These are phyloP conservation scores for Apophysomyces trapeziformis DNA, from an alignment of 371 early-diverging fungal species.

Conservation along the genomic window DNA sequence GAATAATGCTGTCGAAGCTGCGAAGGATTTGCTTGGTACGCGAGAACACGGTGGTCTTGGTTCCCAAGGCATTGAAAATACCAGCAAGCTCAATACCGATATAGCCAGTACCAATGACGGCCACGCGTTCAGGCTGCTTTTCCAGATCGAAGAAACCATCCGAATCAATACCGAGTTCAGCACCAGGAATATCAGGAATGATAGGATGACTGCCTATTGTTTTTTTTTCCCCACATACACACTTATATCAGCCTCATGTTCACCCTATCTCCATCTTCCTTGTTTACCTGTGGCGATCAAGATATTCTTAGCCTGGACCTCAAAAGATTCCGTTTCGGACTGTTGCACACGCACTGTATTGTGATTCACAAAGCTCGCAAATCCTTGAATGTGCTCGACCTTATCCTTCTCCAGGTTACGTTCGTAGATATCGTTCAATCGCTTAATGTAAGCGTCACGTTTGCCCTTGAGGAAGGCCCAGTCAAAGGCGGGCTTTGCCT, in stretches of 20 bases:
- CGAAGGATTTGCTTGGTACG: conserved; percentile 88
- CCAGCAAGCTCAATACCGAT: conserved; percentile 98
- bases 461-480: conserved; percentile 82
- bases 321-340: conserved; percentile 32
- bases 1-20: conserved; percentile 89
- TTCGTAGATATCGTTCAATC: conserved; percentile 96
- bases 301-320: conserved; percentile 80
- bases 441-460: conserved; percentile 95
- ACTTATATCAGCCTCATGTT: not conserved
- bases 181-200: conserved; percentile 81
- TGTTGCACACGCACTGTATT: conserved; percentile 77
- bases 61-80: conserved; percentile 88
- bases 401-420: conserved; percentile 86
- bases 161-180: conserved; percentile 86
- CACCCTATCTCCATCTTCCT: not conserved
- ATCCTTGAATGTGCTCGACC: conserved; percentile 84
- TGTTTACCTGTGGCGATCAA: conserved; percentile 84
- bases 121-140: conserved; percentile 89
- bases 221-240: not conserved
- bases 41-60: conserved; percentile 87
- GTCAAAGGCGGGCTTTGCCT: conserved; percentile 57
- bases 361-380: conserved; percentile 80
- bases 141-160: conserved; percentile 98
- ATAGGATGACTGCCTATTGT: conserved; percentile 70
- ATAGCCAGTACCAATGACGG: conserved; percentile 88